Evolutionary conservation across 1,139 yeast species (phyloP), one percentile per base, ranked within the genome.

Genomic region (Blastobotrys capitulatus): DNA sequence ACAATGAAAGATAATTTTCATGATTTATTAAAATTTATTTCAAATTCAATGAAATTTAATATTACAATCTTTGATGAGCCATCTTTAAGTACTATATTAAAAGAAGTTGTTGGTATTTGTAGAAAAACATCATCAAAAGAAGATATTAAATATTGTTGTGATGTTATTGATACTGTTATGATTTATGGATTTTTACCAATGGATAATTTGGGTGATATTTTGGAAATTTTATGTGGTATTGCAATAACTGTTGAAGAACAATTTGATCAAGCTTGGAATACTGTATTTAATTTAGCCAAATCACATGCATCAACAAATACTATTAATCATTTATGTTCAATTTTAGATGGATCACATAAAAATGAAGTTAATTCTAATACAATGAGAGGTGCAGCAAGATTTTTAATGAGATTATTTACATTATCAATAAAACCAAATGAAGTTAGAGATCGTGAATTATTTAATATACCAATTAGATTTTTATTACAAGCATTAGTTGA

Each of bases 211-310:
- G 62, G 63, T 45, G 67, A 68, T 18, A 65, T 74, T 1, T 60
- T 82, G 3, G 73, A 71, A 41, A 71, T 79, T 12, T 58, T 83
- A 4, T 77, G 85, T 51, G 77, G 78, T 3, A 76, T 80, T 0
- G 58, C 70, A 18, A 64, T 69, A 10, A 54, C 73, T 25, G 72
- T 73, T 29, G 67, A 71, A 6, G 60, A 67, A 0, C 65, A 77
- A 34, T 63, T 66, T n/a, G 68, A 65, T 6, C 50, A 66, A n/a
- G 67, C 76, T 0, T 72, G 77, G 70, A 68, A 69, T 6, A 64
- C 68, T 1, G 60, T 75, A 13, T 57, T 56, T 22, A 68, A 67
- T 35, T 55, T 79, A 35, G 58, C 74, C 15, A 57, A 63, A 19
- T 66, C 72, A 15, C 70, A 66, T 29, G 56, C 72, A 16, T 69